Conservation (phyloP, 2,329 filamentous ascomycete genomes). For the Lecanoromycetidae sp. region DNA sequence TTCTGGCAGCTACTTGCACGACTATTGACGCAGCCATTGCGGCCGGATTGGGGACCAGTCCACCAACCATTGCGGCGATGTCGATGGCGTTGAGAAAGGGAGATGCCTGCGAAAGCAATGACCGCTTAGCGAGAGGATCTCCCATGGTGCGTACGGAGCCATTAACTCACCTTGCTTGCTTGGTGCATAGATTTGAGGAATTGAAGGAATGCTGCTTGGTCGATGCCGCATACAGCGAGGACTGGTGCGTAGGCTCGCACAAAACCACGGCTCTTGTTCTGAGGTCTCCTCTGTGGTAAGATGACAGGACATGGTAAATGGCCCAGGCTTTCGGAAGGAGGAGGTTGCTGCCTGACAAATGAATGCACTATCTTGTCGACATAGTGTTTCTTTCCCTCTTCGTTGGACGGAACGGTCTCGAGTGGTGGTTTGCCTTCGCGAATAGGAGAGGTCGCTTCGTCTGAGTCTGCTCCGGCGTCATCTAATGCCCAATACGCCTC, state of each 20-base stretch:
- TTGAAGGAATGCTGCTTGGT: slow-evolving; percentile 27
- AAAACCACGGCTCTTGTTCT: slow-evolving; percentile 28
- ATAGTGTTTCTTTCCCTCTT: not conserved
- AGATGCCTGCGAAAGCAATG: slow-evolving; percentile 3
- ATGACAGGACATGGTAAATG: slow-evolving; percentile 25
- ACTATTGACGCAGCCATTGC: not conserved
- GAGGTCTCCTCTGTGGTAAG: slow-evolving; percentile 30
- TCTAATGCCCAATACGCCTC: slow-evolving; percentile 7
- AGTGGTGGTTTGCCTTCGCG: not conserved
- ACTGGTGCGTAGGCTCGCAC: slow-evolving; percentile 30
- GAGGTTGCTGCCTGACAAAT: not conserved
- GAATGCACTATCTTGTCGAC: not conserved
- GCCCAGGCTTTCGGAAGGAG: not conserved
- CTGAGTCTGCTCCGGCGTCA: slow-evolving; percentile 2
- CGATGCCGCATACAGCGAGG: slow-evolving; percentile 26
- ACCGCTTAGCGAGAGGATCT: not conserved
- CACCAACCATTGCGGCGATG: slow-evolving; percentile 5
- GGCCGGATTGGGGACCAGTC: not conserved
- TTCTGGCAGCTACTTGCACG: slow-evolving; percentile 4
- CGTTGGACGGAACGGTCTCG: not conserved
- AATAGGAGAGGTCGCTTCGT: not conserved
- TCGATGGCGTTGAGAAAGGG: slow-evolving; percentile 5
- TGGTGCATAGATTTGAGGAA: slow-evolving; percentile 29
- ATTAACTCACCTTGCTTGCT: slow-evolving; percentile 18
- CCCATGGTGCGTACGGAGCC: not conserved